Evolutionary conservation across 2,329 filamentous ascomycete genomes (phyloP).

Genomic region (Botrytis galanthina): DNA sequence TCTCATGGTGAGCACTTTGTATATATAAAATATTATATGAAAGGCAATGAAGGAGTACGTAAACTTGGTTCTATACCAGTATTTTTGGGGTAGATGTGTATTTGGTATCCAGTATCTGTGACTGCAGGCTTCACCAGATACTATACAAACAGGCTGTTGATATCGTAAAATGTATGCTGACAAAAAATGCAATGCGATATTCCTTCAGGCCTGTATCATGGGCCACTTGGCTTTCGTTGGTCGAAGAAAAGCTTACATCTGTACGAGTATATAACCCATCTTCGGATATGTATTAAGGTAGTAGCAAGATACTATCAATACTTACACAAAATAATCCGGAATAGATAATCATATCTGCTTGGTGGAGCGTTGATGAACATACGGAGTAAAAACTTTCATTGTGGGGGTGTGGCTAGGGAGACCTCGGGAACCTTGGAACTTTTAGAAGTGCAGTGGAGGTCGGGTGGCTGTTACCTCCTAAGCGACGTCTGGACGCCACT

Average conservation of each 20-base stretch:
- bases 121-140: neutral
- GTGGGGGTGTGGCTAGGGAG: neutral
- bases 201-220: neutral
- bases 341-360: neutral
- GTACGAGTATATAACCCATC: neutral
- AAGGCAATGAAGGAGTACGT: neutral
- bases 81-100: neutral
- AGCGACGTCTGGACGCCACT: neutral
- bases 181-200: neutral
- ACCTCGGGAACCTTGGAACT: too few relatives aligned
- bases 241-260: neutral
- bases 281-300: neutral
- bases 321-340: neutral
- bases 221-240: slow-evolving; percentile 6
- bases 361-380: neutral
- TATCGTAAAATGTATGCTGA: neutral
- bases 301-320: neutral
- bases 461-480: neutral
- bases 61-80: neutral
- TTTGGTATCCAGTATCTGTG: neutral
- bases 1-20: neutral
- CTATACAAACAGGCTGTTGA: neutral
- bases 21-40: neutral
- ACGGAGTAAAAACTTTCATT: neutral
- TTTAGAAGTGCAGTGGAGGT: too few relatives aligned